These are phyloP conservation scores for Linanthus parryae DNA, from an alignment of 148 eudicot genomes.

Conservation along the genomic window DNA sequence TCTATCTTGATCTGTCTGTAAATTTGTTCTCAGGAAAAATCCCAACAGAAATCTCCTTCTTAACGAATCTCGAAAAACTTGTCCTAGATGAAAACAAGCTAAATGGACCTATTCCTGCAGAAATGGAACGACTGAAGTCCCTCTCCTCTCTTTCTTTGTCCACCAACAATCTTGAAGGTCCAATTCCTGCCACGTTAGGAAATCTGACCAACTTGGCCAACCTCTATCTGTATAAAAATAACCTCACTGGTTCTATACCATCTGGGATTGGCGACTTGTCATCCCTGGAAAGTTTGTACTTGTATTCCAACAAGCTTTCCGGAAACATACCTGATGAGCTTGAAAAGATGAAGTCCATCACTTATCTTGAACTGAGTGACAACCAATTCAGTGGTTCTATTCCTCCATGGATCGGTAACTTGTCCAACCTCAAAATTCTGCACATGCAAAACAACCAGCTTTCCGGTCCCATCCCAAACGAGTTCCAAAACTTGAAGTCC, in stretches of 20 bases:
- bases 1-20: not conserved
- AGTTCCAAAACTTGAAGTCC: slow-evolving; percentile 5
- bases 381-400: slow-evolving; percentile 2
- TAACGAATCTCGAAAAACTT: not conserved
- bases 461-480: slow-evolving; percentile 10
- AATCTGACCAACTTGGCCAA: slow-evolving; percentile 23
- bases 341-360: not conserved
- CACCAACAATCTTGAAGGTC: slow-evolving; percentile 24
- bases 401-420: slow-evolving; percentile 1
- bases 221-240: slow-evolving; percentile 27
- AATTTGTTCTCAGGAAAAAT: not conserved
- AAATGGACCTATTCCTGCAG: slow-evolving; percentile 30
- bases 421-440: not conserved
- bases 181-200: slow-evolving; percentile 30
- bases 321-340: slow-evolving; percentile 4
- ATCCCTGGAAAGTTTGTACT: not conserved
- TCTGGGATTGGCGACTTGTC: slow-evolving; percentile 13
- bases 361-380: not conserved
- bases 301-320: not conserved
- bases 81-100: not conserved
- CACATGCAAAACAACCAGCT: not conserved
- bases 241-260: slow-evolving; percentile 35
- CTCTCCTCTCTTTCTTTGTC: slow-evolving; percentile 20
- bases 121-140: slow-evolving; percentile 28
- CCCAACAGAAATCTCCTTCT: not conserved